These are phyloP conservation scores for Striga hermonthica DNA, from an alignment of 305 asterid species.

Conservation along the genomic window DNA sequence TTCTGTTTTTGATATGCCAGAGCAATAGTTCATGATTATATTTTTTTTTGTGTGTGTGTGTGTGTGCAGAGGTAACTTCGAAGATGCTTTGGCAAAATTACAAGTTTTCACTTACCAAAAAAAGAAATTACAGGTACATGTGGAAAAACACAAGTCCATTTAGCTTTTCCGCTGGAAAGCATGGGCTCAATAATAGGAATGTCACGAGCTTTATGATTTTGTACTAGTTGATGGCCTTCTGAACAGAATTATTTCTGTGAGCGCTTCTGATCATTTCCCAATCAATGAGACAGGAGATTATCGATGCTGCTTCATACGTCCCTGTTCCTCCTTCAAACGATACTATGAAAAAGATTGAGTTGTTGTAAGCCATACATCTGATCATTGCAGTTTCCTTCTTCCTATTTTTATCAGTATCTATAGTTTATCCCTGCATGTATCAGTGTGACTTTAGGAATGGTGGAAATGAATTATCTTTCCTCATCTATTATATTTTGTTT, in stretches of 20 bases:
- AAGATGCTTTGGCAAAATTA: constrained; percentile 75
- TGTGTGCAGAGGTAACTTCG: constrained; percentile 56
- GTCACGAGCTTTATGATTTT: constrained; percentile 9
- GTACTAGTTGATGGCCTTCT: background rate
- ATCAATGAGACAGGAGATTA: constrained; percentile 61
- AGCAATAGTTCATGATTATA: constrained; percentile 24
- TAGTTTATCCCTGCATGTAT: background rate
- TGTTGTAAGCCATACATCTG: constrained; percentile 53
- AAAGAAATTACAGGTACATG: constrained; percentile 47
- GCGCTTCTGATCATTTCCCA: constrained; percentile 16
- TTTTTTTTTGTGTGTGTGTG: constrained; percentile 2
- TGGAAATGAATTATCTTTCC: background rate
- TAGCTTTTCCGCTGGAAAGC: background rate
- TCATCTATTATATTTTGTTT: constrained; percentile 4
- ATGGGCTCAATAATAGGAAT: constrained; percentile 11
- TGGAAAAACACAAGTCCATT: constrained; percentile 20
- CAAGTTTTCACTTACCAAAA: constrained; percentile 57
- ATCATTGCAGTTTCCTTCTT: background rate
- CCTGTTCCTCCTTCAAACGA: constrained; percentile 87
- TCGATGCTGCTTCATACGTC: constrained; percentile 85
- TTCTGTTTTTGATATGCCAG: constrained; percentile 20
- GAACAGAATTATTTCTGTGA: constrained; percentile 6
- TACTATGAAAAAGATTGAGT: constrained; percentile 52
- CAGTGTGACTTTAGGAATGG: background rate
- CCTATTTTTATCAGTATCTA: background rate